phyloP scores from a whole-genome alignment of 305 asterid species.

The Rubia tinctorum region DNA sequence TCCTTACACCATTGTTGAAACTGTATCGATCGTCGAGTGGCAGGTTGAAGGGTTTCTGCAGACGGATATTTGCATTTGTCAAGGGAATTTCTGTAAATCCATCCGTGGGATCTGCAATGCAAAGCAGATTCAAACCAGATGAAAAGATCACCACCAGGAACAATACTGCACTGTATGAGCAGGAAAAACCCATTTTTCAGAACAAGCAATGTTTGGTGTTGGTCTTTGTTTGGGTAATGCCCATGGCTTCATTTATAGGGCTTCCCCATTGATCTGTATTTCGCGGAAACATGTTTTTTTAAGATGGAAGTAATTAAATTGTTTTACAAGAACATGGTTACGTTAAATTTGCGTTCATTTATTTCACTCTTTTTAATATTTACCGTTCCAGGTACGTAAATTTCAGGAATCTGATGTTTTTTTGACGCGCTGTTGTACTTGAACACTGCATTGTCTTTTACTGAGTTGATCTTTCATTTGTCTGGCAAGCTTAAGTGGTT shows the following conservation, averaged over 20 bases:
- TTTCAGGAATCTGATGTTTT: neutral
- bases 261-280: neutral
- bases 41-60: slow-evolving; percentile 18
- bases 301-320: neutral
- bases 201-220: neutral
- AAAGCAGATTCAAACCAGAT: neutral
- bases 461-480: slow-evolving; percentile 2
- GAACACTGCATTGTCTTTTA: neutral
- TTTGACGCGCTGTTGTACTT: neutral
- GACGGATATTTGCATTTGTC: neutral
- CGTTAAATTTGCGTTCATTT: neutral
- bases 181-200: slow-evolving; percentile 8
- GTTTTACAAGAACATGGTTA: neutral
- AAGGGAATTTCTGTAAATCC: slow-evolving; percentile 19
- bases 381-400: neutral
- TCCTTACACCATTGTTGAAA: slow-evolving; percentile 11
- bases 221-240: neutral
- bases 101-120: slow-evolving; percentile 19
- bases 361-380: neutral
- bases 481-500: neutral
- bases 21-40: slow-evolving; percentile 19
- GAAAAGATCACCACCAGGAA: slow-evolving; percentile 13
- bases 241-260: slow-evolving; percentile 9
- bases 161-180: neutral
- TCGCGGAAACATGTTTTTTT: neutral